Conservation (phyloP, 108 stramenopile genomes). For the Seminavis robusta region DNA sequence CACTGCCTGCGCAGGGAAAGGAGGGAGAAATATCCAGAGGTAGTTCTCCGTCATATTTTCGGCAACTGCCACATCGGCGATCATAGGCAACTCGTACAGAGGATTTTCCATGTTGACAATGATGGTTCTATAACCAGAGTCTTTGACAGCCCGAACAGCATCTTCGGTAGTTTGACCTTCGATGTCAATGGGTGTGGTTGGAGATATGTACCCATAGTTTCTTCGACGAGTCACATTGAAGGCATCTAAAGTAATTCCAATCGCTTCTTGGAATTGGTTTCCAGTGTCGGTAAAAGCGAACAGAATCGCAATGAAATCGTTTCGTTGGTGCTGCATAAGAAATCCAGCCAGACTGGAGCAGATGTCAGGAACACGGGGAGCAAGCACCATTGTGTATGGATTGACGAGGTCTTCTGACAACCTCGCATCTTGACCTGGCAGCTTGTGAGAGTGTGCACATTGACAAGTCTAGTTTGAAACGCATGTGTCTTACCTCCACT, state of each 20-base stretch:
- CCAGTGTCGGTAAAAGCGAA: neutral
- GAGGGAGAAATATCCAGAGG: no score
- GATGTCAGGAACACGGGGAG: neutral
- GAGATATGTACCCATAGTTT: neutral
- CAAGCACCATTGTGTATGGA: neutral
- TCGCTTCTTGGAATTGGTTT: neutral
- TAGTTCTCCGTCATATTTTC: no score
- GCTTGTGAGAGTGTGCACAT: neutral
- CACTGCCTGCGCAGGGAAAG: no score
- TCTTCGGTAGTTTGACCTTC: neutral
- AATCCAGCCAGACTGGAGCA: neutral
- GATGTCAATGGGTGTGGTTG: neutral
- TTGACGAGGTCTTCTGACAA: neutral
- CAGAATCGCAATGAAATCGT: neutral
- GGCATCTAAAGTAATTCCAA: neutral
- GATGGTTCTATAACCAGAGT: conserved; percentile 8
- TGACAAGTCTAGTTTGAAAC: neutral
- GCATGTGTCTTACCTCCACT: no score
- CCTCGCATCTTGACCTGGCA: no score
- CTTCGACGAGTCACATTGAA: neutral
- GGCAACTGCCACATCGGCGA: conserved; percentile 16
- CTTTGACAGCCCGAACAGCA: neutral
- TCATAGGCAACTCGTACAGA: neutral
- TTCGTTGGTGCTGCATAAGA: neutral
- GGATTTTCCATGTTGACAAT: conserved; percentile 1